Conservation (phyloP, 805 yeast genomes). For the Scheffersomyces ergatensis region DNA sequence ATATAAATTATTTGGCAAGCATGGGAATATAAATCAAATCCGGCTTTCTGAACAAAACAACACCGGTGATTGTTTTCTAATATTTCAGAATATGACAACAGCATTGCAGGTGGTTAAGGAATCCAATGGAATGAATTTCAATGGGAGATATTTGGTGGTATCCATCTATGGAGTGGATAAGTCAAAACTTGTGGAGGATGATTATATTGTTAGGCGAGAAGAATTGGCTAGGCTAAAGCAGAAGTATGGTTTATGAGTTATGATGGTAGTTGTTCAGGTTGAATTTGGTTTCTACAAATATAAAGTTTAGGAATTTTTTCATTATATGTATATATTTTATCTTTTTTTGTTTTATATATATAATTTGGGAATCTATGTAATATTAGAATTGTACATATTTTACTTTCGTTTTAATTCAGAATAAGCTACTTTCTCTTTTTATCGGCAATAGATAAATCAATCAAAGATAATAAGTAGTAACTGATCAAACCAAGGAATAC, state of each 20-base stretch:
- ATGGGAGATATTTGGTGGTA: conserved; percentile 58
- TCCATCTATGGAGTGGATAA: conserved; percentile 45
- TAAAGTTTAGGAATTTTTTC: too few relatives aligned
- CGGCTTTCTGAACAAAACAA: conserved; percentile 29
- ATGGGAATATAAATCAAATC: conserved; percentile 56
- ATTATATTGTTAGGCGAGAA: conserved; percentile 18
- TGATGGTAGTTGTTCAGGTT: too few relatives aligned
- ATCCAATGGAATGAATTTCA: conserved; percentile 57
- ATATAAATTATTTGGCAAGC: conserved; percentile 51
- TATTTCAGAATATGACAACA: conserved; percentile 46
- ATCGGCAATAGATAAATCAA: conserved; percentile 28
- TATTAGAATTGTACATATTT: not conserved
- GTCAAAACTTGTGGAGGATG: conserved; percentile 23
- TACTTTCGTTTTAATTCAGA: not conserved
- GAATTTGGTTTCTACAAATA: too few relatives aligned
- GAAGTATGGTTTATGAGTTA: not conserved
- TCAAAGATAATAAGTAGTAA: conserved; percentile 42
- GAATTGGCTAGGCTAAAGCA: conserved; percentile 22
- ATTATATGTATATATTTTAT: too few relatives aligned
- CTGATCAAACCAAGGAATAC: conserved; percentile 59
- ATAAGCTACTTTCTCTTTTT: conserved; percentile 4
- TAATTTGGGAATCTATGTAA: not conserved
- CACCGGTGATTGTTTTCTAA: conserved; percentile 49
- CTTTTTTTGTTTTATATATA: not conserved
- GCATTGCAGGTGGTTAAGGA: conserved; percentile 55